A percentile compares a stretch with the other conserved stretches of the same genome.
phyloP scores from a whole-genome alignment of 2,329 filamentous ascomycete species.

The Ascocoryne sarcoides region DNA sequence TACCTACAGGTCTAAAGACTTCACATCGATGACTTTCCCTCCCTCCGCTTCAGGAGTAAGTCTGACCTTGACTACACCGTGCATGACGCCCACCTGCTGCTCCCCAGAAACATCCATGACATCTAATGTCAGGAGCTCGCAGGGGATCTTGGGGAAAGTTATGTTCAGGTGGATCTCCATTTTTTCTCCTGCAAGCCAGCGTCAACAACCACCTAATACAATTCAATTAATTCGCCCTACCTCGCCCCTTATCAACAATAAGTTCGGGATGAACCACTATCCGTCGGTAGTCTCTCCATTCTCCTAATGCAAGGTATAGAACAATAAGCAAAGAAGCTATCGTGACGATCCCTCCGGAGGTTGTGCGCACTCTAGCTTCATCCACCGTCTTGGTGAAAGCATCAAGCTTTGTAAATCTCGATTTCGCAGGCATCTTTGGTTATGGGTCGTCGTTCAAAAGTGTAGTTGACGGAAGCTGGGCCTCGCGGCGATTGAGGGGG shows the following conservation, averaged over 20 bases:
- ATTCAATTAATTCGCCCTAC: no score
- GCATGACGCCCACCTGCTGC: conserved; percentile 87
- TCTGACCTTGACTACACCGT: conserved; percentile 87
- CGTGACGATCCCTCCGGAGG: conserved; percentile 89
- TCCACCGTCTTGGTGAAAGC: conserved; percentile 99
- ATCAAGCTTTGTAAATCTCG: conserved; percentile 90
- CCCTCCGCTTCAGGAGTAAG: conserved; percentile 65
- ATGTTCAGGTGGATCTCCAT: conserved; percentile 99
- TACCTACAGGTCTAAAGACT: conserved; percentile 57
- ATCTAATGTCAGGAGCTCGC: conserved; percentile 90
- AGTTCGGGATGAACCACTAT: conserved; percentile 84
- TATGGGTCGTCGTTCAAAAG: background rate
- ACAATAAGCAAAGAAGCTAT: conserved; percentile 84
- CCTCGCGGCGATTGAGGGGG: conserved; percentile 14
- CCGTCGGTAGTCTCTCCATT: conserved; percentile 89
- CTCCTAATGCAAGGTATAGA: conserved; percentile 81
- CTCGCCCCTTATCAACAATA: conserved; percentile 93
- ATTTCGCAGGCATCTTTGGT: conserved; percentile 70
- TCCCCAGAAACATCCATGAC: conserved; percentile 99
- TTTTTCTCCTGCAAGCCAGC: conserved; percentile 65
- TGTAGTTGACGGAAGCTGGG: conserved; percentile 5
- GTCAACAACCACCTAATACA: no score
- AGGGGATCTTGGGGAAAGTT: conserved; percentile 87
- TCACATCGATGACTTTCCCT: conserved; percentile 63
- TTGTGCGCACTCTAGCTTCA: conserved; percentile 92